Evolutionary conservation across 352 stramenopile genomes (phyloP), one percentile per base, ranked within the genome.

Genomic region (Phytopythium sindhum): DNA sequence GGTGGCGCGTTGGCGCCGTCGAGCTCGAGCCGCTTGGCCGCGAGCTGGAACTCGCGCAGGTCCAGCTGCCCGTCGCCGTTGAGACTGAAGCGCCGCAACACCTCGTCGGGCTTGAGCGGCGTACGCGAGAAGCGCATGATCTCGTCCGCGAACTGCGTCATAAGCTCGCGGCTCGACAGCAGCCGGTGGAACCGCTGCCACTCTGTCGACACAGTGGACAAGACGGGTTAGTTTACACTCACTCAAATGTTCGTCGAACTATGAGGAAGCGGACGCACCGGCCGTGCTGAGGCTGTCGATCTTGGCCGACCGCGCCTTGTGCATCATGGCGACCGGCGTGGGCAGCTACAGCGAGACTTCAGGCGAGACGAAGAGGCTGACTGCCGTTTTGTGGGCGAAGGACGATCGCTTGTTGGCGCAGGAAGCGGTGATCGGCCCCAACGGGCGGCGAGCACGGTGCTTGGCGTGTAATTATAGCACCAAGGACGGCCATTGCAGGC

Each of bases 221-320:
- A 64, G 37, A 17, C n/a, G n/a, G n/a, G n/a, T n/a, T n/a, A n/a
- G n/a, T n/a, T n/a, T n/a, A n/a, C n/a, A n/a, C n/a, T n/a, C n/a
- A n/a, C n/a, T n/a, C n/a, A n/a, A n/a, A n/a, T n/a, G n/a, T n/a
- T n/a, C n/a, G n/a, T n/a, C n/a, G n/a, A n/a, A n/a, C n/a, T n/a
- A n/a, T n/a, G n/a, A n/a, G n/a, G n/a, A 35, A 37, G 11, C 15
- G 24, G 23, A 50, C 64, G 11, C 65, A 81, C 76, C 80, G 53
- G 78, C 78, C 47, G 85, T 89, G 69, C 80, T 91, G 77, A 91
- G 87, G 63, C 80, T 87, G 54, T 91, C 79, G 60, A 91, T 88
- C 74, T 90, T 93, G 60, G 77, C 67, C 12, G 35, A 52, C 42
- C 78, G 77, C 55, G 74, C 81, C 74, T 83, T 91, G 66, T 72